A percentile compares a stretch with the other conserved stretches of the same genome.
phyloP scores from a whole-genome alignment of 176 grass and related monocot genomes.

The Thalia dealbata region DNA sequence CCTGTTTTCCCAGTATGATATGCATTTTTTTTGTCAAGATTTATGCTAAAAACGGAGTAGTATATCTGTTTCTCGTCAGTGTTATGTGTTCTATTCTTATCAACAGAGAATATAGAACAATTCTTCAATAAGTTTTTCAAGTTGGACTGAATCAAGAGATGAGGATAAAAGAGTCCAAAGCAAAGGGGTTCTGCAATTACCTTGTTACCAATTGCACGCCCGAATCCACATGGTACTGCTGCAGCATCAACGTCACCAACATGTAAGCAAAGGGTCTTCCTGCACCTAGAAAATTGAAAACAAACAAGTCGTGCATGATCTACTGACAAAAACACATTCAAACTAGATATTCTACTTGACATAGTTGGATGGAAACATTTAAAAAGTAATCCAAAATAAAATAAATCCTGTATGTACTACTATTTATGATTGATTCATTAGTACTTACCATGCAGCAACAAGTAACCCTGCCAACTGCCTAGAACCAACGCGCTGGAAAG shows the following conservation, averaged over 20 bases:
- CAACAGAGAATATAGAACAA: neutral
- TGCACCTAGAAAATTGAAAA: conserved; percentile 63
- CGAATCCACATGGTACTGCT: conserved; percentile 85
- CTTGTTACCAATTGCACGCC: conserved; percentile 92
- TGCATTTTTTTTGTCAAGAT: too few species aligned
- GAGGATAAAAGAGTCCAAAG: neutral
- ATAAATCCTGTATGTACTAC: neutral
- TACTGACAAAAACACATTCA: conserved; percentile 29
- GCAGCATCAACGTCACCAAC: conserved; percentile 97
- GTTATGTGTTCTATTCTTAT: too few species aligned
- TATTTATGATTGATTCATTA: neutral
- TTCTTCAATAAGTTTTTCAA: neutral
- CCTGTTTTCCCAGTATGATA: too few species aligned
- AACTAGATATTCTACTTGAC: neutral
- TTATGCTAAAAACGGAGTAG: too few species aligned
- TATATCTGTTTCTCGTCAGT: too few species aligned
- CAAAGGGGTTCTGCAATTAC: conserved; percentile 29
- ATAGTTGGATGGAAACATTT: neutral
- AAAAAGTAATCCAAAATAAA: neutral
- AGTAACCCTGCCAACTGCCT: conserved; percentile 88
- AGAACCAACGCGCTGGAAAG: conserved; percentile 92
- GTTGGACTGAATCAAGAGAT: conserved; percentile 14
- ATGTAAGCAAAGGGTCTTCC: conserved; percentile 68
- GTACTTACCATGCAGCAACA: conserved; percentile 55
- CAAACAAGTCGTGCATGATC: conserved; percentile 16